Conservation (phyloP, 495 filamentous ascomycete genomes). For the Viridothelium virens region DNA sequence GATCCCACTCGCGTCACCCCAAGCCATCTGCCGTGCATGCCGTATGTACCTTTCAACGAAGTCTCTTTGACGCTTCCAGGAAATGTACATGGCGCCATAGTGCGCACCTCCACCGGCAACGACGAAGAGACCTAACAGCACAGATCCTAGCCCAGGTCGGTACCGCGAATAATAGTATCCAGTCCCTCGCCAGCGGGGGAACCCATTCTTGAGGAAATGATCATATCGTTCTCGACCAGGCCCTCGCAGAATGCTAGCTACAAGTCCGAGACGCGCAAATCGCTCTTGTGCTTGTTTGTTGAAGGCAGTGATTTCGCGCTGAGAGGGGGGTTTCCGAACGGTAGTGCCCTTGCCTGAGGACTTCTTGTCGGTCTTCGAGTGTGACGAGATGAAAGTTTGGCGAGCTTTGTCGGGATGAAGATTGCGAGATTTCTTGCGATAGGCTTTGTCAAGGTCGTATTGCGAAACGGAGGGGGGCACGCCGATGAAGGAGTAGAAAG, state of each 20-base stretch:
- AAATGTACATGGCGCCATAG: slow-evolving; percentile 72
- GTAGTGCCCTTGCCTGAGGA: slow-evolving; percentile 37
- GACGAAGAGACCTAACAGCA: slow-evolving; percentile 75
- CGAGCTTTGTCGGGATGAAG: slow-evolving; percentile 95
- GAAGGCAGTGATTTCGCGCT: slow-evolving; percentile 63
- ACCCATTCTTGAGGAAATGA: slow-evolving; percentile 88
- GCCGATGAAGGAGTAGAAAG: slow-evolving; percentile 91
- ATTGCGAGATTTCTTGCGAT: slow-evolving; percentile 71
- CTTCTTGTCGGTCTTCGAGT: slow-evolving; percentile 48
- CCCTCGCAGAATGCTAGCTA: slow-evolving; percentile 78
- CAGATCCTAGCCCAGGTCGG: slow-evolving; percentile 79
- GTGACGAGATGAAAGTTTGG: slow-evolving; percentile 67
- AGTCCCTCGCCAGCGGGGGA: slow-evolving; percentile 92
- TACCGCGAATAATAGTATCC: slow-evolving; percentile 96
- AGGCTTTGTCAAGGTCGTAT: slow-evolving; percentile 89
- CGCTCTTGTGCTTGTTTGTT: slow-evolving; percentile 68
- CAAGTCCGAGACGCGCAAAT: slow-evolving; percentile 72
- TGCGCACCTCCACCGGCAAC: slow-evolving; percentile 77
- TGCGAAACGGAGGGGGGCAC: slow-evolving; percentile 63
- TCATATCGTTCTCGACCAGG: slow-evolving; percentile 80
- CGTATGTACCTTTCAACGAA: slow-evolving; percentile 87
- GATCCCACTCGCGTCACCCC: slow-evolving; percentile 70
- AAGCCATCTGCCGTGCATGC: slow-evolving; percentile 78
- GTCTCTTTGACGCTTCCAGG: slow-evolving; percentile 80
- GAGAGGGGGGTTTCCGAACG: slow-evolving; percentile 58